Conservation (phyloP, 2,329 filamentous ascomycete species). For the Colletotrichum australisinense region DNA sequence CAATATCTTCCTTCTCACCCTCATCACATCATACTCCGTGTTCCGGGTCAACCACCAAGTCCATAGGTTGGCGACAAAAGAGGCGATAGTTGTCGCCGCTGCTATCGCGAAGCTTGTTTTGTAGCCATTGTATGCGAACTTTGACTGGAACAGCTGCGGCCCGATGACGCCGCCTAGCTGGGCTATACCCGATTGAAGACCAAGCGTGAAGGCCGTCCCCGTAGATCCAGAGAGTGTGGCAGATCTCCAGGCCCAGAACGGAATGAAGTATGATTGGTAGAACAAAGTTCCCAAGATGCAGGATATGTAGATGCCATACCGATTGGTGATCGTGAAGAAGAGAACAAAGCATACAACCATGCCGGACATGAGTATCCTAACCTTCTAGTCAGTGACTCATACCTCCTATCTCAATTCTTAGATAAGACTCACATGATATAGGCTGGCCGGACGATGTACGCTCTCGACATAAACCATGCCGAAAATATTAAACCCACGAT, state of each 20-base stretch:
- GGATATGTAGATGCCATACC: conserved; percentile 55
- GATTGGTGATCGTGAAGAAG: conserved; percentile 50
- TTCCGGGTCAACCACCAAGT: conserved; percentile 42
- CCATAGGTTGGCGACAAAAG: conserved; percentile 40
- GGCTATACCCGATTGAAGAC: conserved; percentile 53
- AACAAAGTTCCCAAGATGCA: conserved; percentile 57
- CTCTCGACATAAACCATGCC: conserved; percentile 49
- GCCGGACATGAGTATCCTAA: conserved; percentile 48
- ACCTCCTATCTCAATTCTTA: no score
- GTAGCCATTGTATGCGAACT: conserved; percentile 51
- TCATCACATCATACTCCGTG: conserved; percentile 41
- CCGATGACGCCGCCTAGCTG: conserved; percentile 59
- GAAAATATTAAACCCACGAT: conserved; percentile 52
- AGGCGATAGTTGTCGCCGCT: conserved; percentile 38
- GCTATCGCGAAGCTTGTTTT: conserved; percentile 42
- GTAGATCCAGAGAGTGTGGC: conserved; percentile 54
- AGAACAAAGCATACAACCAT: conserved; percentile 57
- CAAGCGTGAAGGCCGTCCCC: conserved; percentile 56
- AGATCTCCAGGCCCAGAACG: conserved; percentile 58
- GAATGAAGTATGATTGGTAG: conserved; percentile 56
- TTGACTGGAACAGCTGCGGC: conserved; percentile 55
- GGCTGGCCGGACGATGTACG: conserved; percentile 51
- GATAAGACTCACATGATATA: conserved; percentile 53
- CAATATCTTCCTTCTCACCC: conserved; percentile 36
- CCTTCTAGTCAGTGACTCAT: background rate